Percentiles rank a stretch among this genome's conserved stretches.
phyloP scores from a whole-genome alignment of 257 asterid species.

The Primulina huaijiensis region DNA sequence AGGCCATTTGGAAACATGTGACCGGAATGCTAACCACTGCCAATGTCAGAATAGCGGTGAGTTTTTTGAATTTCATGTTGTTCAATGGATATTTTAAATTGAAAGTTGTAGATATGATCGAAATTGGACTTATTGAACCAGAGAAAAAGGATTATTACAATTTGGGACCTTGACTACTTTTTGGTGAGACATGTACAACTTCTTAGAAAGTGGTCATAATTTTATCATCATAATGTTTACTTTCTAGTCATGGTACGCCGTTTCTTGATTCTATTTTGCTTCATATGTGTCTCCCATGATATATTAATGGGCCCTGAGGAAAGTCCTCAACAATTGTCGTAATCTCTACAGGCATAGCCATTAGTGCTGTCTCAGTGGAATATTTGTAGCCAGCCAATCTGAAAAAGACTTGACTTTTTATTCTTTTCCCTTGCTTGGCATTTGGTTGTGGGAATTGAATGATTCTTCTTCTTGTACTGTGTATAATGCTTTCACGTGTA shows the following conservation, averaged over 20 bases:
- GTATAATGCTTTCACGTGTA: conserved; percentile 24
- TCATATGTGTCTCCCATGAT: conserved; percentile 39
- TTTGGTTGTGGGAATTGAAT: conserved; percentile 34
- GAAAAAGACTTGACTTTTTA: conserved; percentile 38
- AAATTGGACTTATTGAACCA: conserved; percentile 13
- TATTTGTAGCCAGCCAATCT: conserved; percentile 47
- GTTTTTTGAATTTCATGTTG: conserved; percentile 32
- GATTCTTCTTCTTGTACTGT: conserved; percentile 24
- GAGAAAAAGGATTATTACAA: neutral
- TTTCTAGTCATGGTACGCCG: conserved; percentile 33
- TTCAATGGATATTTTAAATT: neutral
- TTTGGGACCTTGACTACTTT: conserved; percentile 11
- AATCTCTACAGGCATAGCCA: conserved; percentile 47
- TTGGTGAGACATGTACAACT: conserved; percentile 25
- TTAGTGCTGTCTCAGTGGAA: conserved; percentile 56
- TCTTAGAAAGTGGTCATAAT: conserved; percentile 29
- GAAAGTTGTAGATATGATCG: conserved; percentile 10
- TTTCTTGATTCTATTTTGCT: conserved; percentile 40
- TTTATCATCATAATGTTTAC: conserved; percentile 21
- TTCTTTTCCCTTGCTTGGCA: conserved; percentile 18
- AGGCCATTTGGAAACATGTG: conserved; percentile 88
- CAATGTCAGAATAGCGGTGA: conserved; percentile 72
- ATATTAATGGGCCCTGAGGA: conserved; percentile 36
- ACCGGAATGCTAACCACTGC: conserved; percentile 62
- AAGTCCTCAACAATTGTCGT: conserved; percentile 38